Percentiles rank a stretch among this genome's conserved stretches.
These are phyloP conservation scores for Neurospora cerealis DNA, from an alignment of 495 filamentous ascomycete species.

Conservation along the genomic window DNA sequence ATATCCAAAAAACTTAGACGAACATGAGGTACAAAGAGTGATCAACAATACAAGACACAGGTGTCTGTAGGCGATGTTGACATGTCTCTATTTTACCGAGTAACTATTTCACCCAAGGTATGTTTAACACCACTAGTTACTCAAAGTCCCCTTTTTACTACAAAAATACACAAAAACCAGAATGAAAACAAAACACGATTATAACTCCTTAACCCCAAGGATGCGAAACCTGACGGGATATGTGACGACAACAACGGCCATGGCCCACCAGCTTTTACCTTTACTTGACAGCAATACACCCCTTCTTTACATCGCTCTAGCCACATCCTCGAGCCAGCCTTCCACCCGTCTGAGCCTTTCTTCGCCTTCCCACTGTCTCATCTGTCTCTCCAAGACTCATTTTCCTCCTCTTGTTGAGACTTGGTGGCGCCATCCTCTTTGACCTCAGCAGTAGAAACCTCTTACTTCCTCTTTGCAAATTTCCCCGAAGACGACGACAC, in stretches of 20 bases:
- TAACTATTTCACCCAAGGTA: background rate
- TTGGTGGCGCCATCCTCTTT: background rate
- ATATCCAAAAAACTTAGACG: too few species aligned
- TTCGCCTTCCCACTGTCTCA: background rate
- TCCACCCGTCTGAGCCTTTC: background rate
- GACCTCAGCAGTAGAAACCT: background rate
- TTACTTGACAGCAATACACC: background rate
- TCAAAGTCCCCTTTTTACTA: background rate
- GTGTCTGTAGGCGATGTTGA: background rate
- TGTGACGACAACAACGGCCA: background rate
- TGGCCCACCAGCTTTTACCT: background rate
- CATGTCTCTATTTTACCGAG: background rate
- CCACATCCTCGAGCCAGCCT: background rate
- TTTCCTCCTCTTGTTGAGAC: background rate
- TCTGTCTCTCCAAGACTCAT: background rate
- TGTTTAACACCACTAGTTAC: background rate
- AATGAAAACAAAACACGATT: background rate
- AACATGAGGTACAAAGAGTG: background rate
- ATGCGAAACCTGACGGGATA: background rate
- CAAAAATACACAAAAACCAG: background rate
- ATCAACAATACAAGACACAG: background rate
- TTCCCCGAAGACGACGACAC: constrained; percentile 10
- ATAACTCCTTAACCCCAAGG: background rate
- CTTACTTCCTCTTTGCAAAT: constrained; percentile 20
- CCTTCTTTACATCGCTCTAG: background rate